Evolutionary conservation across 2,329 filamentous ascomycete genomes (phyloP), one percentile per base, ranked within the genome.

Genomic region (Diaporthe sp.): DNA sequence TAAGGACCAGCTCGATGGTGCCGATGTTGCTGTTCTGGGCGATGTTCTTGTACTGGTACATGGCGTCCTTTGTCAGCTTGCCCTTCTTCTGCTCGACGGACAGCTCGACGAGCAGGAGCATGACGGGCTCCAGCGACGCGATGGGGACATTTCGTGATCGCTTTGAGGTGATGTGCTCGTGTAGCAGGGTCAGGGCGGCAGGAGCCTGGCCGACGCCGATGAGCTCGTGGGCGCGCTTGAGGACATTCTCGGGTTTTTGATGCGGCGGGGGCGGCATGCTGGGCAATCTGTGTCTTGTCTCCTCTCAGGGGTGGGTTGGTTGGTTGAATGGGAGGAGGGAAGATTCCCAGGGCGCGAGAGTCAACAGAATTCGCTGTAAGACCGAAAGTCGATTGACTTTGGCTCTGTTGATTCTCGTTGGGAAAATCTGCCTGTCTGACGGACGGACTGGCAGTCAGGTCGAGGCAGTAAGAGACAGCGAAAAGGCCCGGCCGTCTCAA

Each of bases 11-110:
- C 93, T 98, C 97, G 84, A 99, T 99, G 77, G 97, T 99, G 81
- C 92, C 95, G 79, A 99, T 95, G 84, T 98, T 98, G 81, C 96
- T 98, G 88, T 99, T 99, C 86, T 99, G 97, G 74, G 96, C 96
- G 80, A 98, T 98, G 86, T 99, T 99, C 91, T 99, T 99, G 91
- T 99, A 99, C 86, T 98, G 97, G 86, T 98, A 99, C 67, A 99
- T 91, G 77, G 97, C 97, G 88, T 99, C 97, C 90, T 99, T 99
- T 85, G 96, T 97, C 77, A 97, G 91, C 87, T 99, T 99, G 81
- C 97, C 97, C 88, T 98, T 99, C 88, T 97, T 95, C 82, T 98
- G 92, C 83, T 98, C 96, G 82, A 99, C 97, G 80, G 94, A 98
- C 76, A 98, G 92, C 87, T 98, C 95, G 82, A 99, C 96, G 83